Conservation (phyloP, 148 eudicot species). For the Pharnaceum exiguum region DNA sequence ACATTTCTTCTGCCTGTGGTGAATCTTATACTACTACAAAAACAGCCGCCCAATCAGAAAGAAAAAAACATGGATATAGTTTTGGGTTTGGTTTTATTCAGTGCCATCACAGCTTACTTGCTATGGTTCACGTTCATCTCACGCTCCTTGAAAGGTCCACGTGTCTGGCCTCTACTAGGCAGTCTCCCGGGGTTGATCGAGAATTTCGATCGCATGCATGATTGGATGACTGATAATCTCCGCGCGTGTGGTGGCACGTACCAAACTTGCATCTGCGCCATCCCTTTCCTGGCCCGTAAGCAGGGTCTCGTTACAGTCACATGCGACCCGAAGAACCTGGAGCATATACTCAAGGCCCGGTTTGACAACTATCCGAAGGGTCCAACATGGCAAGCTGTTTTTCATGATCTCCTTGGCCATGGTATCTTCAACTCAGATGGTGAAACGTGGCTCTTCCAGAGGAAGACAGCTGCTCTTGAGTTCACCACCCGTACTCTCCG, state of each 20-base stretch:
- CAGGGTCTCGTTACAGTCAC: constrained; percentile 92
- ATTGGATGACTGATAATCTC: constrained; percentile 89
- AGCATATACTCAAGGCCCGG: constrained; percentile 80
- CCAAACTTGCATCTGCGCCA: constrained; percentile 87
- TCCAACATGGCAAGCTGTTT: constrained; percentile 94
- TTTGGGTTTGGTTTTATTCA: constrained; percentile 44
- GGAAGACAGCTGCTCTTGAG: constrained; percentile 93
- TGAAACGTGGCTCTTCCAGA: constrained; percentile 87
- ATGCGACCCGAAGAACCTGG: constrained; percentile 79
- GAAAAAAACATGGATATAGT: constrained; percentile 41
- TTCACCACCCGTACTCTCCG: constrained; percentile 89
- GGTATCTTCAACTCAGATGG: constrained; percentile 94
- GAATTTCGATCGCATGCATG: constrained; percentile 80
- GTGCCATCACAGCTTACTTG: constrained; percentile 48
- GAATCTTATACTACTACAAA: constrained; percentile 6
- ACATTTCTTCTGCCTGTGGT: constrained; percentile 22
- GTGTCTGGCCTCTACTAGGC: constrained; percentile 86
- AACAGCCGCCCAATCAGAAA: background rate
- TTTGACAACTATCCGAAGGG: constrained; percentile 92
- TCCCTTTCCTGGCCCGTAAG: constrained; percentile 77
- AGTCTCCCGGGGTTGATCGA: constrained; percentile 79
- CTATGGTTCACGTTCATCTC: constrained; percentile 94
- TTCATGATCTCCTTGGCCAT: constrained; percentile 75
- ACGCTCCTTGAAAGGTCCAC: constrained; percentile 69
- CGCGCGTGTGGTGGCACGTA: constrained; percentile 84